phyloP scores from a whole-genome alignment of 2,329 filamentous ascomycete species.

The Curvularia sp. region DNA sequence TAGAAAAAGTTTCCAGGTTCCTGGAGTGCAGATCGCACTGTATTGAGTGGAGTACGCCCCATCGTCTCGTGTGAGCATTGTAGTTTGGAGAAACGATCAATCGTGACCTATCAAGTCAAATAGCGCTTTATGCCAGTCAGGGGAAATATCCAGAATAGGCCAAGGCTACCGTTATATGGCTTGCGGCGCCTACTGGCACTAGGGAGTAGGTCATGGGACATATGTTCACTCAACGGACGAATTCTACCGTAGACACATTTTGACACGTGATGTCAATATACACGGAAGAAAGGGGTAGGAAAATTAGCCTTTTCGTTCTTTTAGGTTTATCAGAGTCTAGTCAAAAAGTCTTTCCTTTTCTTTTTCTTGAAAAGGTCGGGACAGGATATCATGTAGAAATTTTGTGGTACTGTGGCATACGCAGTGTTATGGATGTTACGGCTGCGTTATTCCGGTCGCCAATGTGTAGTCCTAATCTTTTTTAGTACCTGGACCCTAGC shows the following conservation, averaged over 20 bases:
- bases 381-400: background rate
- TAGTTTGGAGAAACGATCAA: conserved; percentile 1
- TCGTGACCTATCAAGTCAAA: conserved; percentile 14
- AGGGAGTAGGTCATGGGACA: conserved; percentile 16
- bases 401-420: background rate
- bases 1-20: conserved; percentile 5
- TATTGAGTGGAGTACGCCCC: conserved; percentile 8
- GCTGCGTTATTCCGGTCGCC: background rate
- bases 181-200: conserved; percentile 17
- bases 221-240: conserved; percentile 12
- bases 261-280: background rate
- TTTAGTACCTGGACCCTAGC: conserved; percentile 9
- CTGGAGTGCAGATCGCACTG: conserved; percentile 17
- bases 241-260: conserved; percentile 3
- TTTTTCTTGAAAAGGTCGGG: background rate
- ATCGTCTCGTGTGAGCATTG: conserved; percentile 7
- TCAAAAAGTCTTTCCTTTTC: too few species aligned
- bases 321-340: background rate
- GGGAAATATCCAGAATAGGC: conserved; percentile 15
- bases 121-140: conserved; percentile 14
- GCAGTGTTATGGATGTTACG: background rate
- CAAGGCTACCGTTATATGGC: conserved; percentile 7
- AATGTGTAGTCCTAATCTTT: conserved; percentile 2
- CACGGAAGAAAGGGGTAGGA: background rate
- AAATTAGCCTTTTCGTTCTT: background rate